Conservation (phyloP, 345 rosid species). For the Microcos paniculata region DNA sequence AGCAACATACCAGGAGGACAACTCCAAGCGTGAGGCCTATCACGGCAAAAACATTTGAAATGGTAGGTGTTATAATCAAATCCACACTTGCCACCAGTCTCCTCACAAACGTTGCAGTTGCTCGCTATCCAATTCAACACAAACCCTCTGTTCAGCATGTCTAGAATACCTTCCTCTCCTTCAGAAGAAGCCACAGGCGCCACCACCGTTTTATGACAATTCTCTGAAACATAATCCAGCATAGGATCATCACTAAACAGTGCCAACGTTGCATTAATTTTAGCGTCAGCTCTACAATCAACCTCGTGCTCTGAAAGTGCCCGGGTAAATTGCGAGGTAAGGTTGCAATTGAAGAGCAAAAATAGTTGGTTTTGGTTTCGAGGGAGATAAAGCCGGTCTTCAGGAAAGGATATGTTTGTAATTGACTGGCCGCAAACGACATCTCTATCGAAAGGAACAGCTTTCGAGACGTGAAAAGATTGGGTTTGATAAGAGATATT, state of each 20-base stretch:
- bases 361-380: background rate
- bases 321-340: background rate
- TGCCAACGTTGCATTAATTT: conserved; percentile 13
- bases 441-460: background rate
- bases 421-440: conserved; percentile 7
- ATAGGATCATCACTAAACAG: conserved; percentile 17
- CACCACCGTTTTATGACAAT: conserved; percentile 21
- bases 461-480: no score
- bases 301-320: conserved; percentile 8
- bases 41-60: conserved; percentile 4
- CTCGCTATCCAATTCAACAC: conserved; percentile 42
- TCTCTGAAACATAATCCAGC: conserved; percentile 17
- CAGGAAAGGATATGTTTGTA: conserved; percentile 27
- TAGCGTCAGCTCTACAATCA: background rate
- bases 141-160: conserved; percentile 32
- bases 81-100: background rate
- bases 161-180: background rate
- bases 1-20: background rate
- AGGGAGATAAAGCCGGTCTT: background rate
- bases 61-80: background rate
- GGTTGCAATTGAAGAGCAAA: conserved; percentile 32
- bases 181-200: conserved; percentile 23
- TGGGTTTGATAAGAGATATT: conserved; percentile 31
- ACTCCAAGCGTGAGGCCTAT: background rate
- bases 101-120: conserved; percentile 10